These are phyloP conservation scores for Verbascum thapsus DNA, from an alignment of 257 asterid genomes.

Conservation along the genomic window DNA sequence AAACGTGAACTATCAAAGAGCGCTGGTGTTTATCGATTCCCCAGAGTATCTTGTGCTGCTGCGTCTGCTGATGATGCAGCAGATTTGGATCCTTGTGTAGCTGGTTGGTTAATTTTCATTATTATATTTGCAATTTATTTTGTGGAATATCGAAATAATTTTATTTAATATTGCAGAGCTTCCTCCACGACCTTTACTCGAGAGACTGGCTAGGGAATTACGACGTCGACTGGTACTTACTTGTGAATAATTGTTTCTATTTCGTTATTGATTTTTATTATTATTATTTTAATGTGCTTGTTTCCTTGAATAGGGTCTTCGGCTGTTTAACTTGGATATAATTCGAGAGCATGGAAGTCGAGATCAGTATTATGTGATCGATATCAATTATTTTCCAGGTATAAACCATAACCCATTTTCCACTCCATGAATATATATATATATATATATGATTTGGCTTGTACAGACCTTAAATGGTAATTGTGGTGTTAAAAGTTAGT, in stretches of 20 bases:
- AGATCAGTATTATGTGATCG: constrained; percentile 81
- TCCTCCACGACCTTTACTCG: constrained; percentile 91
- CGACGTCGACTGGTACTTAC: constrained; percentile 72
- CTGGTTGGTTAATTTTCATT: constrained; percentile 61
- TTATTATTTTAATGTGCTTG: constrained; percentile 4
- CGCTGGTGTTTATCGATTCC: constrained; percentile 87
- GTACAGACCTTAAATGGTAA: not conserved
- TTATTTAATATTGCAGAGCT: constrained; percentile 91
- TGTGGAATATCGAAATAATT: too few relatives aligned
- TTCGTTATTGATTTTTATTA: not conserved
- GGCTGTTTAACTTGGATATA: constrained; percentile 85
- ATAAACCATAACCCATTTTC: constrained; percentile 26
- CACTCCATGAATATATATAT: too few relatives aligned
- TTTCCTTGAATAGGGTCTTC: constrained; percentile 72
- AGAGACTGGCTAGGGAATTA: constrained; percentile 82
- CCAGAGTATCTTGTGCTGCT: constrained; percentile 98
- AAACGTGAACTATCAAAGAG: constrained; percentile 59
- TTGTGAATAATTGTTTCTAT: not conserved
- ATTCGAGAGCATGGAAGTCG: constrained; percentile 86
- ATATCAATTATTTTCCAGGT: constrained; percentile 97
- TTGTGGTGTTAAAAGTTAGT: too few relatives aligned
- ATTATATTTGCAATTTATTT: not conserved
- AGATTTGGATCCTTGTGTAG: constrained; percentile 85
- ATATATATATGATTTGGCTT: not conserved
- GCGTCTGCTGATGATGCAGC: constrained; percentile 98